Conservation (phyloP, 2,329 filamentous ascomycete genomes). For the Exophiala viscosa region DNA sequence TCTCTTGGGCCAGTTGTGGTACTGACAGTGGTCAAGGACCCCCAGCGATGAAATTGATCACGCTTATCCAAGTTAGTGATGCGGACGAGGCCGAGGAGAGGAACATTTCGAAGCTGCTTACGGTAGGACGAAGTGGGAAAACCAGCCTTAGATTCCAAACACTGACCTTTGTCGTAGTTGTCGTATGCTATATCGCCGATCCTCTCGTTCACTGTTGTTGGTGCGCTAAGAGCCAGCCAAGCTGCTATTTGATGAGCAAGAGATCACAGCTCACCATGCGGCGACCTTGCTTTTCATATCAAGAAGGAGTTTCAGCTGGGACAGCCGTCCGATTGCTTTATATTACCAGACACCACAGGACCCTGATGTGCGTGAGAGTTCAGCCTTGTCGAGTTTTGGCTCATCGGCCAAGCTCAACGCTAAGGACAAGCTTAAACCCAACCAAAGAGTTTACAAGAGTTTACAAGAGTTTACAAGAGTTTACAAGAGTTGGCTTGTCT, state of each 20-base stretch:
- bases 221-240: constrained; percentile 13
- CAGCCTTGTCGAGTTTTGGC: not conserved
- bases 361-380: no score
- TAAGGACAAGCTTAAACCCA: no score
- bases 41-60: constrained; percentile 53
- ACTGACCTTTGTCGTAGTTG: constrained; percentile 6
- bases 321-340: not conserved
- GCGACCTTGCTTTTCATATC: no score
- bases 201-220: constrained; percentile 22
- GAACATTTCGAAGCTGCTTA: constrained; percentile 51
- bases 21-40: constrained; percentile 37
- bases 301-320: no score
- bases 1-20: not conserved
- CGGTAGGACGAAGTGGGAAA: constrained; percentile 2
- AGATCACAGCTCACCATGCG: not conserved
- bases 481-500: no score
- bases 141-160: not conserved
- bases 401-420: no score
- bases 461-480: no score
- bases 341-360: no score
- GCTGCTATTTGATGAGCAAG: constrained; percentile 6
- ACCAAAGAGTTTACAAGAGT: no score
- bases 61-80: constrained; percentile 43
- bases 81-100: constrained; percentile 49
- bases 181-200: constrained; percentile 24